Conservation (phyloP, 805 yeast species). For the Suhomyces sp. region DNA sequence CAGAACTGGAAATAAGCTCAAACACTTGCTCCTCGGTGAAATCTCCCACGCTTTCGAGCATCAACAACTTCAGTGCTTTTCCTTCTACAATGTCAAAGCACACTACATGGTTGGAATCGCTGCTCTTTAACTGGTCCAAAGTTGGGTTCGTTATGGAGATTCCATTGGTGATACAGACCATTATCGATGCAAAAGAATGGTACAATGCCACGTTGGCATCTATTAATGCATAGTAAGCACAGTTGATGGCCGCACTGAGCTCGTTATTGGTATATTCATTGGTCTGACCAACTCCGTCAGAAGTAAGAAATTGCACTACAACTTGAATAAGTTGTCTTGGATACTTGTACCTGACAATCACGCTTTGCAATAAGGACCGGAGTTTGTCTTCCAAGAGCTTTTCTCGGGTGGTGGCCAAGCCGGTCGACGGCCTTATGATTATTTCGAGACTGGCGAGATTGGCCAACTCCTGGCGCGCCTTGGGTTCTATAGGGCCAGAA, state of each 20-base stretch:
- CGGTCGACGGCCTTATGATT: constrained; percentile 72
- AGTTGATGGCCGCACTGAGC: constrained; percentile 68
- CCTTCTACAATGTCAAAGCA: constrained; percentile 56
- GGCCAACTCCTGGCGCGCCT: constrained; percentile 79
- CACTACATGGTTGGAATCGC: constrained; percentile 62
- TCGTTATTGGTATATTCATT: constrained; percentile 44
- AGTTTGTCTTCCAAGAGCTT: constrained; percentile 70
- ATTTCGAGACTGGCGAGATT: constrained; percentile 75
- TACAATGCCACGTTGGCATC: constrained; percentile 76
- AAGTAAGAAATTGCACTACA: constrained; percentile 39
- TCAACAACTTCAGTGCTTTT: constrained; percentile 53
- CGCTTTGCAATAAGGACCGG: constrained; percentile 55
- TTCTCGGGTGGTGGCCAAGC: constrained; percentile 75
- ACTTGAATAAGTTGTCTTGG: constrained; percentile 66
- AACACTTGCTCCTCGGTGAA: constrained; percentile 59
- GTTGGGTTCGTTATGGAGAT: constrained; percentile 46
- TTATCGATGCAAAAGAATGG: constrained; percentile 57
- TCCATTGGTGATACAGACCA: constrained; percentile 37
- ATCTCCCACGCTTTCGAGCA: constrained; percentile 69
- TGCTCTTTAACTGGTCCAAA: constrained; percentile 36
- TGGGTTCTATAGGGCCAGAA: constrained; percentile 88
- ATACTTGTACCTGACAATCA: constrained; percentile 58
- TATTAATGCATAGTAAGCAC: constrained; percentile 67
- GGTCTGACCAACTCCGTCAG: constrained; percentile 18
- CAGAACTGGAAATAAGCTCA: constrained; percentile 50